A percentile compares a stretch with the other conserved stretches of the same genome.
Evolutionary conservation across 164 flowering plant genomes (phyloP).

Genomic region (Paratinospora sagittata): DNA sequence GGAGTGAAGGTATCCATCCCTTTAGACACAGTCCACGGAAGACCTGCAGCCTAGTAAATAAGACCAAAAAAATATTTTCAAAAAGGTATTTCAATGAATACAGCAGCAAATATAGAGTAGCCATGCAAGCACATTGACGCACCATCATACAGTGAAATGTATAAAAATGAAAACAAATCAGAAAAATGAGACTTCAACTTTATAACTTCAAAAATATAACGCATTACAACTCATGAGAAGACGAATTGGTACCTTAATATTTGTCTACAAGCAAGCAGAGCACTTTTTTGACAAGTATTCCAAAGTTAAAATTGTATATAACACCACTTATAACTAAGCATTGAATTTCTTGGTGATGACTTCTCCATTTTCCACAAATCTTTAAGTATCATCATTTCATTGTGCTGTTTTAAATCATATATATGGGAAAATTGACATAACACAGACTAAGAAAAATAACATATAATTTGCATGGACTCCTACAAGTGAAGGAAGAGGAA

Average conservation of each 20-base stretch:
- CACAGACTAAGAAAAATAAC: neutral
- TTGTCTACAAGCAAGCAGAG: no score
- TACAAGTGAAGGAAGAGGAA: no score
- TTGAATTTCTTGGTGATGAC: no score
- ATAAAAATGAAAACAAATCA: neutral
- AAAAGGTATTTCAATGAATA: neutral
- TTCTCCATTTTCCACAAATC: no score
- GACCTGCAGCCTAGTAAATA: conserved; percentile 72
- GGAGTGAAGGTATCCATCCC: conserved; percentile 99
- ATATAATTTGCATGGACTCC: no score
- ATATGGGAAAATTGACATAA: no score
- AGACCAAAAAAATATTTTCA: conserved; percentile 1
- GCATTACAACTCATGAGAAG: neutral
- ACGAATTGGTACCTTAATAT: no score
- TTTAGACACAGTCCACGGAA: conserved; percentile 94
- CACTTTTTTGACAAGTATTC: no score
- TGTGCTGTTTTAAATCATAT: no score
- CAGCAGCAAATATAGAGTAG: neutral
- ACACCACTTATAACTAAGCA: no score
- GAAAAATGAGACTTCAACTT: neutral
- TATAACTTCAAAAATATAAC: neutral
- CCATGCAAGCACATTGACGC: neutral
- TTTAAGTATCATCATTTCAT: no score
- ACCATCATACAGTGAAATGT: neutral
- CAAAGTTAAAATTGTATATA: no score